Evolutionary conservation across 495 filamentous ascomycete genomes (phyloP).

Genomic region (Daldinia decipiens): DNA sequence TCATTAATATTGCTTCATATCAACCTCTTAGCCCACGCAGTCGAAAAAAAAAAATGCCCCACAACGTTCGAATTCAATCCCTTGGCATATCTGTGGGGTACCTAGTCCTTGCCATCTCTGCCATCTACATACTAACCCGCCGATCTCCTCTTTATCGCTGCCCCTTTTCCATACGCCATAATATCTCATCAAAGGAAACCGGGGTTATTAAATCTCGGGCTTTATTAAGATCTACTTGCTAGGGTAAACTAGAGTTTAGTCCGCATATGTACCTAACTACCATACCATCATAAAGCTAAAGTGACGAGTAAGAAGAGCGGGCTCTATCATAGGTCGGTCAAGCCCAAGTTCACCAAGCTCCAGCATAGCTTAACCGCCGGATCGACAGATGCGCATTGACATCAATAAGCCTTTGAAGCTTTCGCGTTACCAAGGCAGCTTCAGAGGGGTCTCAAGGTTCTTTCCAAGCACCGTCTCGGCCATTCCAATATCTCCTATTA

Average conservation of each 20-base stretch:
- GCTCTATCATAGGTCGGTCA: not conserved
- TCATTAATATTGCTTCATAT: too few relatives aligned
- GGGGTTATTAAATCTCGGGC: conserved; percentile 10
- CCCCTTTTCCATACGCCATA: conserved; percentile 17
- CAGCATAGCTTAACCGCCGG: not conserved
- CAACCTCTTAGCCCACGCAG: conserved; percentile 11
- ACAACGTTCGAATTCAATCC: conserved; percentile 21
- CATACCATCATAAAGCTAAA: not conserved
- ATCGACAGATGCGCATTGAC: conserved; percentile 14
- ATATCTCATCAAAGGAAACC: conserved; percentile 19
- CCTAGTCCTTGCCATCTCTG: conserved; percentile 14
- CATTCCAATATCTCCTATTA: conserved; percentile 71
- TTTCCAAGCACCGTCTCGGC: conserved; percentile 71
- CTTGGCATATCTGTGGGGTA: conserved; percentile 41
- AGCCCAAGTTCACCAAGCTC: conserved; percentile 13
- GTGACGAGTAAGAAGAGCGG: not conserved
- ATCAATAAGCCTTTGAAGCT: conserved; percentile 19
- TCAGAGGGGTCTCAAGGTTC: conserved; percentile 68
- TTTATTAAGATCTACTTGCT: conserved; percentile 37
- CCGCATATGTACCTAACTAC: too few relatives aligned
- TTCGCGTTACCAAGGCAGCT: conserved; percentile 71
- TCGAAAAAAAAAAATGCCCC: conserved; percentile 22
- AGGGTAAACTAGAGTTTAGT: conserved; percentile 5
- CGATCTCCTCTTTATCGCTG: conserved; percentile 16
- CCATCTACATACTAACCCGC: too few relatives aligned